These are phyloP conservation scores for Lactarius psammicola DNA, from an alignment of 768 basidiomycete species.

Conservation along the genomic window DNA sequence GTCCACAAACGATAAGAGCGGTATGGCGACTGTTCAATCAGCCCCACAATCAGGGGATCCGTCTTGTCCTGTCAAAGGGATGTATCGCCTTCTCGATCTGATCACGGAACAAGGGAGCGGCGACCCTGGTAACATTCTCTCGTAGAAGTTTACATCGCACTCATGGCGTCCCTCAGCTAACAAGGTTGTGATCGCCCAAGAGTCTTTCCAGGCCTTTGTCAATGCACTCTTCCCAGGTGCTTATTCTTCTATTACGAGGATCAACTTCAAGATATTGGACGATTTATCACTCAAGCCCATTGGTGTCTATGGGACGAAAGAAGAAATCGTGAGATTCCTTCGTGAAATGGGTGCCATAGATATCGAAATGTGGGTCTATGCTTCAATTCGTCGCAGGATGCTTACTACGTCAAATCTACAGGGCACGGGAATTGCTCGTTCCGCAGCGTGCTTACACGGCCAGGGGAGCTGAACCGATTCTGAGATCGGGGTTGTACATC, in stretches of 20 bases:
- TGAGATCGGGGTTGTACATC: constrained; percentile 54
- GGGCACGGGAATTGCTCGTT: constrained; percentile 27
- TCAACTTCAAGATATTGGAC: constrained; percentile 55
- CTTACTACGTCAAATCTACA: not conserved
- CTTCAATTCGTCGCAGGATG: no score
- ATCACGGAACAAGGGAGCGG: constrained; percentile 49
- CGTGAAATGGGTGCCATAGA: constrained; percentile 38
- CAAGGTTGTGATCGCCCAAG: constrained; percentile 58
- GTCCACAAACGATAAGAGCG: not conserved
- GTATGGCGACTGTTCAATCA: not conserved
- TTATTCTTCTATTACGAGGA: constrained; percentile 50
- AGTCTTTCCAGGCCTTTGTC: constrained; percentile 47
- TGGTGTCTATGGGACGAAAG: constrained; percentile 56
- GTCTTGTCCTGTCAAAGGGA: constrained; percentile 37
- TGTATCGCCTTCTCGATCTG: constrained; percentile 53
- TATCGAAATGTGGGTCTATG: constrained; percentile 39
- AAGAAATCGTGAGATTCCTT: constrained; percentile 38
- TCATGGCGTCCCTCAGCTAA: constrained; percentile 41
- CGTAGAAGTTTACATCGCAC: not conserved
- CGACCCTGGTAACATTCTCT: constrained; percentile 44
- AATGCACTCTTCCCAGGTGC: constrained; percentile 50
- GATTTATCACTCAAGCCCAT: constrained; percentile 45
- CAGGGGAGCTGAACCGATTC: constrained; percentile 27
- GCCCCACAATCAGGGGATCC: not conserved
- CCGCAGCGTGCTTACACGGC: constrained; percentile 12